These are phyloP conservation scores for Exophiala xenobiotica DNA, from an alignment of 2,329 filamentous ascomycete species.

Conservation along the genomic window DNA sequence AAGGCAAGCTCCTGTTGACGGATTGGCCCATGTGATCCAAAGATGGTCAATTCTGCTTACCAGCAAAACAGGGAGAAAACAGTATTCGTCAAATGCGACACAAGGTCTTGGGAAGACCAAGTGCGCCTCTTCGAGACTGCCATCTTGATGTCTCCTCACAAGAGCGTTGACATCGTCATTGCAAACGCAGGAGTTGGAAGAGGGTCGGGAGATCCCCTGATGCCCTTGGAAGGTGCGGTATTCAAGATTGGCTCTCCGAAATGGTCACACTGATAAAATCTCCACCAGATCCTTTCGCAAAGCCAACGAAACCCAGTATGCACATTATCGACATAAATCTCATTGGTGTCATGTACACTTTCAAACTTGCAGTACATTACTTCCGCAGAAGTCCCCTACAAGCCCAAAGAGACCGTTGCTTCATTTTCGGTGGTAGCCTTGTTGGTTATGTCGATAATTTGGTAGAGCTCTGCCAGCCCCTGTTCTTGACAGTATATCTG, in stretches of 20 bases:
- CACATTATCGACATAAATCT: slow-evolving; percentile 38
- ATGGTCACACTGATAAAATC: background rate
- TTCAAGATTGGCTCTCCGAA: background rate
- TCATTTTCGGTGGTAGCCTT: slow-evolving; percentile 35
- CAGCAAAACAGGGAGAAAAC: background rate
- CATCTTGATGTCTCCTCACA: slow-evolving; percentile 51
- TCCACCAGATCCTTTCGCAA: background rate
- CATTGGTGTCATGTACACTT: slow-evolving; percentile 36
- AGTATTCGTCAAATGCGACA: slow-evolving; percentile 46
- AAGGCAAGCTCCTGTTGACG: background rate
- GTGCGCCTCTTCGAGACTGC: slow-evolving; percentile 62
- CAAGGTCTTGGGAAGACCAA: slow-evolving; percentile 64
- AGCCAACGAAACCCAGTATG: slow-evolving; percentile 35
- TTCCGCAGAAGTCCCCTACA: slow-evolving; percentile 30
- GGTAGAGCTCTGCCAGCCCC: slow-evolving; percentile 34
- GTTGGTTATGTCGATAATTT: slow-evolving; percentile 36
- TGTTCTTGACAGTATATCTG: slow-evolving; percentile 26
- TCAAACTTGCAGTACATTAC: slow-evolving; percentile 40
- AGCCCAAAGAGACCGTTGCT: slow-evolving; percentile 32
- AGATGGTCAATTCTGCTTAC: too few species aligned
- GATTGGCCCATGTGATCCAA: too few species aligned
- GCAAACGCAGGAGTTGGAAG: slow-evolving; percentile 62
- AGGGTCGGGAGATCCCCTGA: background rate
- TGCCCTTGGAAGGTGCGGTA: background rate
- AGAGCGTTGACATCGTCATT: slow-evolving; percentile 61